Percentiles rank a stretch among this genome's conserved stretches.
phyloP scores from a whole-genome alignment of 176 grass and related monocot species.

The Avena insularis region DNA sequence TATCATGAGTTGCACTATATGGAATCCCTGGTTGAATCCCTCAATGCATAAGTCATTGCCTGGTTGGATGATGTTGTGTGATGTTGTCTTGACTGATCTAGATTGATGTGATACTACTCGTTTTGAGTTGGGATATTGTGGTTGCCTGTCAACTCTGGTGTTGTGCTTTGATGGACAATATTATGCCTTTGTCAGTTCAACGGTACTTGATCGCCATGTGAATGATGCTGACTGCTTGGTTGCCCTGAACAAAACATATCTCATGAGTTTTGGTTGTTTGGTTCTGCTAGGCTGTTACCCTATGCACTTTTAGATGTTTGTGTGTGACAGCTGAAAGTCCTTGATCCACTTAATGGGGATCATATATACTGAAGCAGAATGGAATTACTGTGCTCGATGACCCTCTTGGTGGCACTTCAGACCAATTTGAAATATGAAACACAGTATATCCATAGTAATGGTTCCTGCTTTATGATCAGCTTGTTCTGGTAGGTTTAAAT shows the following conservation, averaged over 20 bases:
- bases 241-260: conserved; percentile 32
- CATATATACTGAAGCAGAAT: conserved; percentile 15
- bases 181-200: conserved; percentile 30
- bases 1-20: conserved; percentile 49
- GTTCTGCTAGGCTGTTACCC: conserved; percentile 29
- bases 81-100: neutral
- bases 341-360: neutral
- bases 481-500: conserved; percentile 32
- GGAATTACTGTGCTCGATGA: conserved; percentile 7
- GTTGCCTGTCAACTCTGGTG: conserved; percentile 21
- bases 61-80: conserved; percentile 45
- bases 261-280: conserved; percentile 41
- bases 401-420: conserved; percentile 1
- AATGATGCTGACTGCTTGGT: conserved; percentile 16
- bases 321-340: conserved; percentile 9
- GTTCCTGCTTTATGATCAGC: conserved; percentile 18
- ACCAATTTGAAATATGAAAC: neutral
- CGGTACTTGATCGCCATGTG: neutral
- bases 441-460: neutral
- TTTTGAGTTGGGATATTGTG: conserved; percentile 38
- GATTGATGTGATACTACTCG: conserved; percentile 15
- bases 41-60: neutral
- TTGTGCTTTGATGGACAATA: conserved; percentile 36
- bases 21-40: conserved; percentile 41
- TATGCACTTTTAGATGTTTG: conserved; percentile 35